These are phyloP conservation scores for Candida bentonensis DNA, from an alignment of 805 yeast genomes.

Conservation along the genomic window DNA sequence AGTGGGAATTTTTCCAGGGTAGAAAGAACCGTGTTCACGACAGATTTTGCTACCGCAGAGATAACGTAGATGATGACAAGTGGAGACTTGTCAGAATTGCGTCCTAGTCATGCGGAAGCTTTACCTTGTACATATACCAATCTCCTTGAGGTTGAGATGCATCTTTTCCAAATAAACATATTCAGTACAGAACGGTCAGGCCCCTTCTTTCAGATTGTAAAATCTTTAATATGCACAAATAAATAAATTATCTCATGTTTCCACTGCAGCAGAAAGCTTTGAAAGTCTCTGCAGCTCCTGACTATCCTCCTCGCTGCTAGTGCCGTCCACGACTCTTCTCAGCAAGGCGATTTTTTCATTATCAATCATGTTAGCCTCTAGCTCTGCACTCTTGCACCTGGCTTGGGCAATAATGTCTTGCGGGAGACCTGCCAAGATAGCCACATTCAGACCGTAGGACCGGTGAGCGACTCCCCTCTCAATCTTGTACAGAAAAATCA, in stretches of 20 bases:
- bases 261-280: too few species aligned
- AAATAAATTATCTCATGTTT: too few species aligned
- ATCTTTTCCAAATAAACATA: too few species aligned
- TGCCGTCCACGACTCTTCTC: neutral
- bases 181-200: too few species aligned
- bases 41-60: conserved; percentile 59
- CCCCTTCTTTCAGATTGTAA: too few species aligned
- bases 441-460: conserved; percentile 79
- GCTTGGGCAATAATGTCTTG: neutral
- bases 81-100: conserved; percentile 65
- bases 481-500: conserved; percentile 40
- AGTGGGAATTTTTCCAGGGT: conserved; percentile 97
- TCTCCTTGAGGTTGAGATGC: too few species aligned
- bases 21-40: conserved; percentile 83
- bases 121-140: too few species aligned
- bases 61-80: conserved; percentile 26
- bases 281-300: neutral
- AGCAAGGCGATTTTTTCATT: neutral
- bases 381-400: neutral
- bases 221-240: too few species aligned
- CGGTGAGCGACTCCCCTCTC: conserved; percentile 38
- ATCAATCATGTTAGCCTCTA: neutral
- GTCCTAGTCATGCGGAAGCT: too few species aligned
- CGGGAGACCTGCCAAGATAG: conserved; percentile 50
- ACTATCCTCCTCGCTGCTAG: neutral